Evolutionary conservation across 352 stramenopile species (phyloP).

Genomic region (Pilasporangium apinafurcum): DNA sequence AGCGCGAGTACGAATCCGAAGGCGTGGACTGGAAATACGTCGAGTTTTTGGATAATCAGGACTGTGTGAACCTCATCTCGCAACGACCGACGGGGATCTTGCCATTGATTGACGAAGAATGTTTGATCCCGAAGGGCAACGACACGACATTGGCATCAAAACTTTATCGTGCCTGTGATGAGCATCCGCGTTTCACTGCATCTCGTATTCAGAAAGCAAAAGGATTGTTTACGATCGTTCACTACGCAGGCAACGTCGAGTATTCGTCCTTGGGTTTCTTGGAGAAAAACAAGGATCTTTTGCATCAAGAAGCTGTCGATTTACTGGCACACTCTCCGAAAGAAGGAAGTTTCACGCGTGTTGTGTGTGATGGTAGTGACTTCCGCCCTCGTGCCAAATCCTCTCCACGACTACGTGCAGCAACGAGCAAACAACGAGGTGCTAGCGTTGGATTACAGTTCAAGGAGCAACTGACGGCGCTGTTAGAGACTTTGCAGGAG

Average conservation of each 20-base stretch:
- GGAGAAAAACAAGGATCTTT: conserved; percentile 85
- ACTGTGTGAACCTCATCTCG: conserved; percentile 88
- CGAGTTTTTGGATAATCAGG: conserved; percentile 83
- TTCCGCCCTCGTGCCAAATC: conserved; percentile 41
- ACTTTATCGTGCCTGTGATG: conserved; percentile 62
- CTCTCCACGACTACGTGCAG: conserved; percentile 46
- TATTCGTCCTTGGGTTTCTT: conserved; percentile 72
- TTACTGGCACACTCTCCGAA: conserved; percentile 65
- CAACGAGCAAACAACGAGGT: conserved; percentile 56
- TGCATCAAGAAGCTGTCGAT: conserved; percentile 80
- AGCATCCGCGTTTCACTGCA: conserved; percentile 55
- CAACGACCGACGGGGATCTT: conserved; percentile 79
- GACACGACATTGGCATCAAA: conserved; percentile 80
- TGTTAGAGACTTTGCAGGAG: conserved; percentile 64
- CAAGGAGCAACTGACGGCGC: conserved; percentile 70
- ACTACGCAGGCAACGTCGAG: conserved; percentile 80
- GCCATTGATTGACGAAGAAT: conserved; percentile 86
- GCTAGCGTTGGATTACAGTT: conserved; percentile 84
- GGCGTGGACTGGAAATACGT: conserved; percentile 84
- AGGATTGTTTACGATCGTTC: conserved; percentile 68
- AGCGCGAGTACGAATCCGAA: conserved; percentile 77
- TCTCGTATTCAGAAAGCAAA: conserved; percentile 74
- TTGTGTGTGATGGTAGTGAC: conserved; percentile 58
- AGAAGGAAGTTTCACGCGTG: conserved; percentile 69
- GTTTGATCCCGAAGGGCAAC: conserved; percentile 77